These are phyloP conservation scores for Fusarium citri DNA, from an alignment of 2,329 filamentous ascomycete genomes.

Conservation along the genomic window DNA sequence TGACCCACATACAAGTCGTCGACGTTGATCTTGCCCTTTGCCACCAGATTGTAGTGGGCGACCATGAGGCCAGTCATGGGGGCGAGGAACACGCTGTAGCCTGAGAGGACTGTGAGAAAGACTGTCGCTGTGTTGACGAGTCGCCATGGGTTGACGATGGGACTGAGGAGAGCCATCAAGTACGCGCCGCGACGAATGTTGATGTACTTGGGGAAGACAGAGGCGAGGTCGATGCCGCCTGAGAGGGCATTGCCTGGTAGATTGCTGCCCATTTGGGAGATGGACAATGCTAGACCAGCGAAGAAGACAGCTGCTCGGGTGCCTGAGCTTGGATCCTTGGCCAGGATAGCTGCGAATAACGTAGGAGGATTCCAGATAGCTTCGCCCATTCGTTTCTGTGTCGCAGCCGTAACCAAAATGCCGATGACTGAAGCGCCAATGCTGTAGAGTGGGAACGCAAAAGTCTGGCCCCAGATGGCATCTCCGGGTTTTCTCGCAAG, in stretches of 20 bases:
- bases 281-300: conserved; percentile 50
- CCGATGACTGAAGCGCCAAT: conserved; percentile 53
- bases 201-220: conserved; percentile 52
- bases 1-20: conserved; percentile 52
- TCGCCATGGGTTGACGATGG: conserved; percentile 54
- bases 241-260: conserved; percentile 53
- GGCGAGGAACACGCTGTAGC: conserved; percentile 54
- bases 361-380: conserved; percentile 55
- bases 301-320: conserved; percentile 55
- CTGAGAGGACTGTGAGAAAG: conserved; percentile 52
- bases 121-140: conserved; percentile 53
- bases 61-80: conserved; percentile 57
- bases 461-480: conserved; percentile 51
- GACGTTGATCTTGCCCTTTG: conserved; percentile 51
- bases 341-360: conserved; percentile 50
- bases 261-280: conserved; percentile 55
- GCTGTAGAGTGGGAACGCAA: conserved; percentile 53
- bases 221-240: conserved; percentile 55
- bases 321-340: conserved; percentile 47
- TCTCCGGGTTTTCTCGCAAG: conserved; percentile 49
- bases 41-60: conserved; percentile 51
- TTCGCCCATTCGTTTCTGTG: conserved; percentile 52
- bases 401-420: conserved; percentile 55
- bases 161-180: conserved; percentile 51
- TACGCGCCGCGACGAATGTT: conserved; percentile 55